phyloP scores from a whole-genome alignment of 176 grass and related monocot species.

The Otatea glauca region DNA sequence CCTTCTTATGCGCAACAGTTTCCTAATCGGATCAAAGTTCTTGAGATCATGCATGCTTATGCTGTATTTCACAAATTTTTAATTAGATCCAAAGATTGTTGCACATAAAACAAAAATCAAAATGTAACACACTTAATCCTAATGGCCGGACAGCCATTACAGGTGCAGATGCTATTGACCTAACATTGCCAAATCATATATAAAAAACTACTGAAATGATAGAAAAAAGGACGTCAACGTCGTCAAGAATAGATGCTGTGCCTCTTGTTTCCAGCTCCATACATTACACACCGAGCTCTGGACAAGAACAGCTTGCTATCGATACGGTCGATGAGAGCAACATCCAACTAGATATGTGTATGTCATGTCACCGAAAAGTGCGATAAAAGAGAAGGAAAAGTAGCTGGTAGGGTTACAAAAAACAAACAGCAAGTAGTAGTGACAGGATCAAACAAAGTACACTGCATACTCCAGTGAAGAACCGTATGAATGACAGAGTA shows the following conservation, averaged over 20 bases:
- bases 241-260: slow-evolving; percentile 38
- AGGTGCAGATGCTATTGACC: slow-evolving; percentile 31
- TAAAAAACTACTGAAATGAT: slow-evolving; percentile 39
- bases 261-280: slow-evolving; percentile 33
- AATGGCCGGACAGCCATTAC: background rate
- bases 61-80: too few species aligned
- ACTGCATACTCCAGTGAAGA: slow-evolving; percentile 10
- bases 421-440: slow-evolving; percentile 30
- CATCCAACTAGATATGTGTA: slow-evolving; percentile 7
- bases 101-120: too few species aligned
- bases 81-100: too few species aligned
- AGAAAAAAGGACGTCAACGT: slow-evolving; percentile 6
- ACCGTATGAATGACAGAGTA: background rate
- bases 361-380: slow-evolving; percentile 48
- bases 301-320: background rate
- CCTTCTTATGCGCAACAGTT: too few species aligned
- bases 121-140: slow-evolving; percentile 10
- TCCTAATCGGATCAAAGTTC: too few species aligned
- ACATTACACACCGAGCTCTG: background rate
- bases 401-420: slow-evolving; percentile 11
- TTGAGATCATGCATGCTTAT: too few species aligned
- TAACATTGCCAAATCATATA: background rate
- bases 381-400: slow-evolving; percentile 28
- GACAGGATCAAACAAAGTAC: slow-evolving; percentile 41
- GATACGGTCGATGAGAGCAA: slow-evolving; percentile 17